Conservation (phyloP, 2,329 filamentous ascomycete species). For the Fusarium pseudograminearum region DNA sequence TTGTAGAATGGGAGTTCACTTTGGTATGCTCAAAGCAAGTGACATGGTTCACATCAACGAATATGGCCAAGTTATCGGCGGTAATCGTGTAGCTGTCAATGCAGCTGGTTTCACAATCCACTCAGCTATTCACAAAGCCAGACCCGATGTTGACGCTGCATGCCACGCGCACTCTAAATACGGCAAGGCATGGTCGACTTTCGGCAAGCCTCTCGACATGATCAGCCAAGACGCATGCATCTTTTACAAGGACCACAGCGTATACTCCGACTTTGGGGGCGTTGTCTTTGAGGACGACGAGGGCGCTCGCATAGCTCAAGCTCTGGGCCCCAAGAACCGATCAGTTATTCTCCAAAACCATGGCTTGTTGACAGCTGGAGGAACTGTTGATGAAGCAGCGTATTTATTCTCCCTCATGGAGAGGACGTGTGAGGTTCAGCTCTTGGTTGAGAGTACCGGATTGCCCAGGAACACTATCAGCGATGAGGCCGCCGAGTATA, state of each 20-base stretch:
- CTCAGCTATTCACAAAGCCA: slow-evolving; percentile 68
- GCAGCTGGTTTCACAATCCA: slow-evolving; percentile 73
- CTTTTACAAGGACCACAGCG: slow-evolving; percentile 68
- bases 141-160: slow-evolving; percentile 69
- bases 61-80: slow-evolving; percentile 69
- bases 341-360: slow-evolving; percentile 73
- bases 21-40: slow-evolving; percentile 69
- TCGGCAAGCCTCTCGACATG: slow-evolving; percentile 70
- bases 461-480: slow-evolving; percentile 48
- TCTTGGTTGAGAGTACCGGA: slow-evolving; percentile 49
- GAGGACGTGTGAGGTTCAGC: slow-evolving; percentile 51
- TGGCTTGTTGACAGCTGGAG: slow-evolving; percentile 71
- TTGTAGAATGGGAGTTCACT: slow-evolving; percentile 65
- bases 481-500: slow-evolving; percentile 57
- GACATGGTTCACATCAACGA: slow-evolving; percentile 74
- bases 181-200: slow-evolving; percentile 72
- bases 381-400: slow-evolving; percentile 75
- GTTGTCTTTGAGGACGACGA: slow-evolving; percentile 72
- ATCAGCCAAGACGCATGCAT: slow-evolving; percentile 70
- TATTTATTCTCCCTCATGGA: slow-evolving; percentile 65
- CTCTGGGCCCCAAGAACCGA: slow-evolving; percentile 64
- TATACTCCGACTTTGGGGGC: slow-evolving; percentile 72
- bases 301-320: slow-evolving; percentile 67
- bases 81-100: slow-evolving; percentile 68
- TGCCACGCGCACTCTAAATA: slow-evolving; percentile 70